Evolutionary conservation across 192 early-diverging fungal species (phyloP).

Genomic region (Chytriomyces sp.): DNA sequence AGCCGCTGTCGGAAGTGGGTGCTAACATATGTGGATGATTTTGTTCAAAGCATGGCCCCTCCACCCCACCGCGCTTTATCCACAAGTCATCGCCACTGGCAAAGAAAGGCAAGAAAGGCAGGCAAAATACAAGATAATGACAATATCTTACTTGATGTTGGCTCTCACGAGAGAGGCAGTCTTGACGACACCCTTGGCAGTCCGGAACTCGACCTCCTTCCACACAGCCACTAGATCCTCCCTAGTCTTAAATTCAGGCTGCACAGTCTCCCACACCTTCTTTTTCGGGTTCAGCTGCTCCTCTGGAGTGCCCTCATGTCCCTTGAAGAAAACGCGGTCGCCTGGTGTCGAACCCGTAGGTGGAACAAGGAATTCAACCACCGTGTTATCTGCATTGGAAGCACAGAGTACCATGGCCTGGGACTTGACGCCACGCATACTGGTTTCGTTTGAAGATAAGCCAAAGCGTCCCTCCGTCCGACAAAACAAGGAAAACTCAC

Average conservation of each 20-base stretch:
- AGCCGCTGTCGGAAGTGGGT: too few species aligned
- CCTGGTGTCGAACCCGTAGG: conserved; percentile 84
- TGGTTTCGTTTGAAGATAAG: not conserved
- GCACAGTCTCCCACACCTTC: conserved; percentile 96
- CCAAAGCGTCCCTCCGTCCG: not conserved
- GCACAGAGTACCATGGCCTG: conserved; percentile 94
- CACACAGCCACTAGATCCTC: conserved; percentile 56
- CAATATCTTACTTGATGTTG: conserved; percentile 49
- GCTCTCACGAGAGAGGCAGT: conserved; percentile 38
- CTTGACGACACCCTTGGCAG: conserved; percentile 51
- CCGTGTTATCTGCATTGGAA: conserved; percentile 73
- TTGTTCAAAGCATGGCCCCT: too few species aligned
- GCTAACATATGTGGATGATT: too few species aligned
- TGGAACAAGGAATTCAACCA: conserved; percentile 89
- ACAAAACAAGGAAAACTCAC: conserved; percentile 27
- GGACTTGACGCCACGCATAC: conserved; percentile 93
- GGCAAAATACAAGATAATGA: not conserved
- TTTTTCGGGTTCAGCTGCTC: conserved; percentile 93
- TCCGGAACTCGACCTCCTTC: conserved; percentile 49
- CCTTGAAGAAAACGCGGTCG: conserved; percentile 87
- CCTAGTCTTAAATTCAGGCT: conserved; percentile 70
- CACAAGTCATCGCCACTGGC: too few species aligned
- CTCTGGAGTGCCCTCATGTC: conserved; percentile 84
- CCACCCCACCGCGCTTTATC: too few species aligned
- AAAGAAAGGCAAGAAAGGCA: not conserved